Evolutionary conservation across 202 grass and related monocot species (phyloP).

Genomic region (Zizania palustris): DNA sequence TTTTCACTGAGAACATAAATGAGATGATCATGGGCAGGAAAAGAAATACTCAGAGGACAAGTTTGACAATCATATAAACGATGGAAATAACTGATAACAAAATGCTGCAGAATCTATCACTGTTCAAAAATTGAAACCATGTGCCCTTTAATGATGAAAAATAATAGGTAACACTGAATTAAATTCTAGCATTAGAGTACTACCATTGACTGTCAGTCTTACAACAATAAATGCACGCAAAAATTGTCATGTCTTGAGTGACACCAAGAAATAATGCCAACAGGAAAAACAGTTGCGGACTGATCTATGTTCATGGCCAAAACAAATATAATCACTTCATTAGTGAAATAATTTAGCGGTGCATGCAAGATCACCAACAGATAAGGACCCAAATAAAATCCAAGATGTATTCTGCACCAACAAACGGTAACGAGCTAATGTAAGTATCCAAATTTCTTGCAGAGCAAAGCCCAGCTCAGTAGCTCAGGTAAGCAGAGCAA

Average conservation of each 20-base stretch:
- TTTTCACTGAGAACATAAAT: background rate
- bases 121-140: background rate
- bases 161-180: background rate
- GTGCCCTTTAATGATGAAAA: background rate
- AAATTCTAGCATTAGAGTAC: background rate
- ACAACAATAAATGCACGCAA: background rate
- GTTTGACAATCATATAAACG: background rate
- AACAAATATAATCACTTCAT: background rate
- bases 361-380: background rate
- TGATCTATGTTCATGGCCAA: background rate
- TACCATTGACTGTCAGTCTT: background rate
- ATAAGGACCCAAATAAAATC: background rate
- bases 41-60: background rate
- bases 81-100: background rate
- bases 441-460: background rate
- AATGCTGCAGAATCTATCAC: background rate
- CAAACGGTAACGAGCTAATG: background rate
- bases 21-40: background rate
- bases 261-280: background rate
- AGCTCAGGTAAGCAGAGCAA: background rate
- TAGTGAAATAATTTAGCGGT: background rate
- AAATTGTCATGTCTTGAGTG: background rate
- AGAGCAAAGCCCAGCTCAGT: background rate
- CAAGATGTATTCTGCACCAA: background rate
- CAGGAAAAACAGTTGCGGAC: background rate